phyloP scores from a whole-genome alignment of 2,329 filamentous ascomycete species.

The Fusarium chuoi region DNA sequence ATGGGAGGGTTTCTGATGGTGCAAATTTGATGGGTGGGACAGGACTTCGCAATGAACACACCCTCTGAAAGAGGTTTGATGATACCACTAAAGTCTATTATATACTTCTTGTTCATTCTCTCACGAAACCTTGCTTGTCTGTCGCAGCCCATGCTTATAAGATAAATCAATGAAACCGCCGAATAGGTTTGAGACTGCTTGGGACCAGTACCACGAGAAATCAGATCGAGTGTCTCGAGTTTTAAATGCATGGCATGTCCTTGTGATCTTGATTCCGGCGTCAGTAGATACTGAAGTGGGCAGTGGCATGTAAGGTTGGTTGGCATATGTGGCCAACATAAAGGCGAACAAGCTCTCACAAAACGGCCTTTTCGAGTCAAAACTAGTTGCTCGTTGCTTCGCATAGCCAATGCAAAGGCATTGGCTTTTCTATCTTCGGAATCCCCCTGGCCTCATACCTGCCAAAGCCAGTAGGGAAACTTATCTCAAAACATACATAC shows the following conservation, averaged over 20 bases:
- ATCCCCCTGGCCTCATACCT: slow-evolving; percentile 15
- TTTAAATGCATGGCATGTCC: not conserved
- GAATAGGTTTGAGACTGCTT: not conserved
- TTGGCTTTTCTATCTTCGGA: slow-evolving; percentile 25
- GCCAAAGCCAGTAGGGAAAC: slow-evolving; percentile 11
- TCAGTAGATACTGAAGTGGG: not conserved
- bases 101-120: not conserved
- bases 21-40: slow-evolving; percentile 11
- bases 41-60: not conserved
- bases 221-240: not conserved
- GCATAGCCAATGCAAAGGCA: slow-evolving; percentile 21
- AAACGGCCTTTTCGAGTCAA: not conserved
- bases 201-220: not conserved
- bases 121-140: not conserved
- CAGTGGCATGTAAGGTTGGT: not conserved
- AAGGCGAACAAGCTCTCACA: not conserved
- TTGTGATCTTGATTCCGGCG: not conserved
- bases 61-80: slow-evolving; percentile 3
- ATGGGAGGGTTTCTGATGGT: not conserved
- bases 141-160: not conserved
- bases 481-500: slow-evolving; percentile 6
- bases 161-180: not conserved
- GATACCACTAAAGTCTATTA: slow-evolving; percentile 18
- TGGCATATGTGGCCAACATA: not conserved
- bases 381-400: not conserved